Conservation (phyloP, 129 eudicot species). For the Flaveria brownii region DNA sequence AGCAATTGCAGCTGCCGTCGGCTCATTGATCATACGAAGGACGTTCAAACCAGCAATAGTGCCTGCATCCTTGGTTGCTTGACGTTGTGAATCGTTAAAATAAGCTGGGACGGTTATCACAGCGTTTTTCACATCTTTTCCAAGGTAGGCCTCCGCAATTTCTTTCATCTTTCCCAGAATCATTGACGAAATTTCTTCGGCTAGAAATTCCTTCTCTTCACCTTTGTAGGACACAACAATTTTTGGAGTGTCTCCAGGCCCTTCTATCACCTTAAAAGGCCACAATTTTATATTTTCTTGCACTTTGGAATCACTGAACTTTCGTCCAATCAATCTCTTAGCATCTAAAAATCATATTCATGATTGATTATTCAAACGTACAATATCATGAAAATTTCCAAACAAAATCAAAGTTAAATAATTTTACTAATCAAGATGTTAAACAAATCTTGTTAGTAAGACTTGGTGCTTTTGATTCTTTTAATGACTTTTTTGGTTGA, state of each 20-base stretch:
- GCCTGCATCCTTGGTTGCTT: conserved; percentile 33
- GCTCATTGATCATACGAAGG: conserved; percentile 30
- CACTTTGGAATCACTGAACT: conserved; percentile 22
- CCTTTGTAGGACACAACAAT: conserved; percentile 28
- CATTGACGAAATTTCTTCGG: conserved; percentile 38
- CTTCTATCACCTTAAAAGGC: conserved; percentile 27
- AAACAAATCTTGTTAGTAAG: background rate
- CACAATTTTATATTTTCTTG: conserved; percentile 17
- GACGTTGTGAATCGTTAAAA: conserved; percentile 31
- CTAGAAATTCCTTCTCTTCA: conserved; percentile 24
- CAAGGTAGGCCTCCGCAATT: conserved; percentile 19
- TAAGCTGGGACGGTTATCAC: conserved; percentile 24
- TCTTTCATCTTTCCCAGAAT: conserved; percentile 33
- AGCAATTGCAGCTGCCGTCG: conserved; percentile 36
- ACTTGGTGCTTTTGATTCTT: background rate
- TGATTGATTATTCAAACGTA: background rate
- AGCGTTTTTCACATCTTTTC: conserved; percentile 16
- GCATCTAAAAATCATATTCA: conserved; percentile 14
- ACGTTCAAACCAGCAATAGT: conserved; percentile 24
- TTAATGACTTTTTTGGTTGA: background rate
- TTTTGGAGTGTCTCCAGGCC: conserved; percentile 14
- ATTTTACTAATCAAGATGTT: background rate
- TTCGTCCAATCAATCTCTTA: conserved; percentile 36
- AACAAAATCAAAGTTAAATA: background rate
- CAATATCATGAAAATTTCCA: background rate